These are phyloP conservation scores for Yamadazyma buinensis DNA, from an alignment of 1,139 yeast species.

Conservation along the genomic window DNA sequence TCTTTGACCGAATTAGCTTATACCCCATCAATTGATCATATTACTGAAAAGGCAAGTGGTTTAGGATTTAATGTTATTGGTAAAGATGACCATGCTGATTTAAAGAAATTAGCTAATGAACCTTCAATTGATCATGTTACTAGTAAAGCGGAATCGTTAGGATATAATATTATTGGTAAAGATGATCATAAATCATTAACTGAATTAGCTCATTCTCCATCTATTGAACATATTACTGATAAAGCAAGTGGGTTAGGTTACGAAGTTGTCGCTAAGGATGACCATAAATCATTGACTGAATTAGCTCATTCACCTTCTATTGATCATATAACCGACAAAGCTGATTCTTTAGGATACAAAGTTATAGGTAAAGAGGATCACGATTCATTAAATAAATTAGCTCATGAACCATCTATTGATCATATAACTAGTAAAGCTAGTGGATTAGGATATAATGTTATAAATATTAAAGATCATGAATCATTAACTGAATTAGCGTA, in stretches of 20 bases:
- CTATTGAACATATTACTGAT: constrained; percentile 17
- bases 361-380: constrained; percentile 10
- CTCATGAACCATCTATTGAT: constrained; percentile 22
- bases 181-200: constrained; percentile 11
- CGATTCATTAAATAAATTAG: constrained; percentile 10
- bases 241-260: constrained; percentile 16
- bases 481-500: constrained; percentile 17
- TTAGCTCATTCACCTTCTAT: constrained; percentile 13
- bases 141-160: constrained; percentile 15
- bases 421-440: constrained; percentile 21
- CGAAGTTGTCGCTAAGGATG: constrained; percentile 15
- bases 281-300: constrained; percentile 5
- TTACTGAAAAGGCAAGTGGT: constrained; percentile 17
- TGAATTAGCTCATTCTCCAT: constrained; percentile 19
- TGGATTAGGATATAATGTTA: constrained; percentile 18
- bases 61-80: constrained; percentile 15
- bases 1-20: constrained; percentile 3
- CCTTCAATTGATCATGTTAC: constrained; percentile 26
- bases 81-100: constrained; percentile 9
- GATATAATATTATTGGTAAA: constrained; percentile 7
- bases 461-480: constrained; percentile 17
- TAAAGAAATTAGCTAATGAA: constrained; percentile 10
- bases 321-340: constrained; percentile 19
- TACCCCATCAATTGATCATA: constrained; percentile 17
- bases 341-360: constrained; percentile 11